Evolutionary conservation across 805 yeast genomes (phyloP).

Genomic region (Saccharomyces kudriavzevii): DNA sequence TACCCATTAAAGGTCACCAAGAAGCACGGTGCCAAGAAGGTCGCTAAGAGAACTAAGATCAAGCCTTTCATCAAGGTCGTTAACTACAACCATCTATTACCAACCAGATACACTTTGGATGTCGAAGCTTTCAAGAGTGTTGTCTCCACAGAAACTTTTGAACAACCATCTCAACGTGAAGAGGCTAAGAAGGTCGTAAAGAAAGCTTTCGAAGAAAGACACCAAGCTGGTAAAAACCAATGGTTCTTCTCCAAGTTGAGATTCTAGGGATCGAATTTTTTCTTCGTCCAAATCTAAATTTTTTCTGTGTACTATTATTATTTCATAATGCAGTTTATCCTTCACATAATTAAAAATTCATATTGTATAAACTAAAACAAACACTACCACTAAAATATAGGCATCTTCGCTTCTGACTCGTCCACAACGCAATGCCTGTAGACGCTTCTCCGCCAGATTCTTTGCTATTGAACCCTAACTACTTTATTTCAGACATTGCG

Average conservation of each 20-base stretch:
- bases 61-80: conserved; percentile 96
- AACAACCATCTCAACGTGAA: conserved; percentile 93
- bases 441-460: not conserved
- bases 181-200: conserved; percentile 96
- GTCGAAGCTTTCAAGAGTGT: conserved; percentile 85
- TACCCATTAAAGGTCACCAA: conserved; percentile 92
- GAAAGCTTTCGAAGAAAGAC: conserved; percentile 97
- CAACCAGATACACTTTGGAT: conserved; percentile 96
- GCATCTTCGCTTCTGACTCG: not conserved
- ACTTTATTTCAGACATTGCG: not conserved
- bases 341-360: not conserved
- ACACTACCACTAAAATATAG: not conserved
- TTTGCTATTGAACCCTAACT: not conserved
- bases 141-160: conserved; percentile 82
- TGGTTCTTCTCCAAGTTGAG: conserved; percentile 97
- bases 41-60: conserved; percentile 89
- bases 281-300: conserved; percentile 1
- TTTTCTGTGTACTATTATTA: not conserved
- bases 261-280: conserved; percentile 43
- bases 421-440: not conserved
- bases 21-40: conserved; percentile 86
- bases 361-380: not conserved
- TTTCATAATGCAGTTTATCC: not conserved
- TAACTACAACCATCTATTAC: conserved; percentile 98
- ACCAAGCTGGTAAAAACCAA: conserved; percentile 97